Evolutionary conservation across 148 eudicot genomes (phyloP).

Genomic region (Camellia japonica): DNA sequence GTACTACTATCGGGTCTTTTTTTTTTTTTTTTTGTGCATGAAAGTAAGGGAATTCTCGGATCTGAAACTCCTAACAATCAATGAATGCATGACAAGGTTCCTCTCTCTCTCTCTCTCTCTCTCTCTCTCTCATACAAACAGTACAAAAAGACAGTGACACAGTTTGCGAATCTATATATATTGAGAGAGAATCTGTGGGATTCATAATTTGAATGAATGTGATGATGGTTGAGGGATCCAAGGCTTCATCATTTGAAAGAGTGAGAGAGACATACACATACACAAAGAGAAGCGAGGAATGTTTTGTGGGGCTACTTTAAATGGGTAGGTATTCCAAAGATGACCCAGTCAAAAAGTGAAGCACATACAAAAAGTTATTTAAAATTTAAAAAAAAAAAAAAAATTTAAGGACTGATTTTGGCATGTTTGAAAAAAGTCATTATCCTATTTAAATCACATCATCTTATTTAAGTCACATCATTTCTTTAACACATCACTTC

Average conservation of each 20-base stretch:
- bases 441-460: too few species aligned
- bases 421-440: too few species aligned
- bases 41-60: slow-evolving; percentile 70
- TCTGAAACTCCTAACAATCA: slow-evolving; percentile 33
- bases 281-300: too few species aligned
- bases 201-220: slow-evolving; percentile 1
- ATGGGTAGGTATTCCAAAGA: slow-evolving; percentile 1
- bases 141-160: not conserved
- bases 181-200: not conserved
- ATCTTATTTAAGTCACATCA: too few species aligned
- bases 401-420: too few species aligned
- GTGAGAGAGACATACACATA: not conserved
- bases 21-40: slow-evolving; percentile 29
- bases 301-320: slow-evolving; percentile 4
- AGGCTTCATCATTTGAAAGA: slow-evolving; percentile 23
- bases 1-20: slow-evolving; percentile 16
- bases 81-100: not conserved
- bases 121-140: not conserved
- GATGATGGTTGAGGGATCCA: slow-evolving; percentile 32
- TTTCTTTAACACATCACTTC: too few species aligned
- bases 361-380: slow-evolving; percentile 19
- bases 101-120: slow-evolving; percentile 1
- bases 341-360: slow-evolving; percentile 28
- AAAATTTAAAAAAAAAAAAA: not conserved
- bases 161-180: not conserved